Evolutionary conservation across 192 early-diverging fungal species (phyloP), one percentile per base, ranked within the genome.

Genomic region (Backusella luteola): DNA sequence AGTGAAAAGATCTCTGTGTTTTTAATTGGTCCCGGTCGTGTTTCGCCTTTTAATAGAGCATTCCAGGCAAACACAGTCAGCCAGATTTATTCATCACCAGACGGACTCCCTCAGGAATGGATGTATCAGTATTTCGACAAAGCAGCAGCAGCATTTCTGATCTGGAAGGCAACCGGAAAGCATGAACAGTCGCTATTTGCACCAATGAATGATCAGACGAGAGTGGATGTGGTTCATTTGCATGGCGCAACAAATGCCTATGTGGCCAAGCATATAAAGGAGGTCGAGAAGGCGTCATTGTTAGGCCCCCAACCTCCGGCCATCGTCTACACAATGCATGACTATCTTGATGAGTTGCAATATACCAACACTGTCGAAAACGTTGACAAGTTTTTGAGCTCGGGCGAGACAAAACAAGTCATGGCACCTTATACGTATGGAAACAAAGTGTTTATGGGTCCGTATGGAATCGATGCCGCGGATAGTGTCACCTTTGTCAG

Each of bases 211-310:
- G 39, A 36, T n/a, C 81, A 76, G 32, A 53, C 66, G 6, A 21
- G 53, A 3, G 86, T 89, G 6, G 87, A 89, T 67, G 77, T 89
- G 9, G 84, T 89, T 52, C 88, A 89, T 83, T 53, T 84, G 15
- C 88, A 89, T 75, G 88, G 88, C 6, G 87, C 85, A 4, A 85
- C 87, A 17, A 89, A 88, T 74, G 88, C 88, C 21, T 83, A 86
- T 8, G 79, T 85, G 5, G 74, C 86, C 0, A 77, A 86, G 34
- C 84, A 85, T 75, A 67, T 88, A 14, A 76, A 82, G 15, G 74
- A 85, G n/a, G 73, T 56, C 9, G 70, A 70, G 29, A 41, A 69
- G 9, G 2, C 14, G 6, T 59, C 44, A 19, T 46, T 75, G 5
- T 75, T 82, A 76, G 84, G 81, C 32, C 74, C 81, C 5, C 71